Base-by-base conservation (phyloP, 768 basidiomycete species). In the Omphalotus guepiniiformis region DNA sequence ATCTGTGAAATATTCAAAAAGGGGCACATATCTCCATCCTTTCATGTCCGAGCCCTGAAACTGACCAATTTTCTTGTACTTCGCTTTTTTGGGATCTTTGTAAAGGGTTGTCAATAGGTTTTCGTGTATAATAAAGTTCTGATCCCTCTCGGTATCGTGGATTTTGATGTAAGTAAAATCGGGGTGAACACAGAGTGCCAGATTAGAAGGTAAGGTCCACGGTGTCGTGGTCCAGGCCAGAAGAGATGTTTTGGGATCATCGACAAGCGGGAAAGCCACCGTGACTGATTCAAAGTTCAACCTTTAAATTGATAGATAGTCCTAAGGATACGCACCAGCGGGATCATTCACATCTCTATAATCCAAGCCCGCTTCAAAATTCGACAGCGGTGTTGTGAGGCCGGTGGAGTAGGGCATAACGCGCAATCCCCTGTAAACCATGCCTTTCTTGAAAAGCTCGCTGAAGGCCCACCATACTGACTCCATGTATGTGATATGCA, bases 381-480 rank as follows among this genome's bases (percentile, higher is more conserved):
- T 98, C 39, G 93, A 95, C 48, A 99, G 69, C 25, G 96, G 95
- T 0, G 96, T 99, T 1, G 93, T 93, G 59, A 88, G 88, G 9
- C 92, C 96, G 0, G 91, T 93, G 9, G 96, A 96, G 64, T 99
- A 99, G 2, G 96, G 96, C 93, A 99, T 96, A 53, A 99, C 96
- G 49, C 80, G 78, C 53, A 94, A 72, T 1, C 96, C 96, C 13
- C 92, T 80, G 67, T 99, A 99, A 15, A 99, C 93, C 69, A 93
- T 68, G 4, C 76, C 82, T 64, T 93, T 95, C 60, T 93, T 81
- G 77, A 85, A 95, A n/a, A 99, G 78, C 62, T 93, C 83, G 44
- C 81, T 74, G 66, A 99, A 99, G 7, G 91, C 96, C 96, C 96
- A 99, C 96, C 96, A 99, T 9, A 96, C 91, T 39, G 83, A 85